These are phyloP conservation scores for Syzygium jambos DNA, from an alignment of 345 rosid species.

Conservation along the genomic window DNA sequence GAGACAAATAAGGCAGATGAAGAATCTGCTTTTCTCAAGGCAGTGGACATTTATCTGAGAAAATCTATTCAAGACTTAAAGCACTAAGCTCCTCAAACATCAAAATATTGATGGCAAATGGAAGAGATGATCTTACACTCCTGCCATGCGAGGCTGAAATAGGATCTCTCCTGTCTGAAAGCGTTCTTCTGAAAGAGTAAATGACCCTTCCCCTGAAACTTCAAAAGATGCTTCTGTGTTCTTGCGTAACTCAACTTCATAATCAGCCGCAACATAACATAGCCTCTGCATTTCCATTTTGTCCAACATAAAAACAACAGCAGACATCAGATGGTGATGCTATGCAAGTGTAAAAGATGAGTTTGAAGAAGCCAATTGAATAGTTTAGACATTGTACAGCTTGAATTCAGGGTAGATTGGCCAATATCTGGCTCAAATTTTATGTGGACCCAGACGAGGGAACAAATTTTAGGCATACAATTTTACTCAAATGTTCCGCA, in stretches of 20 bases:
- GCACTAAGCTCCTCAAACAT: background rate
- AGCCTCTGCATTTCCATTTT: constrained; percentile 43
- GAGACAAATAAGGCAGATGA: background rate
- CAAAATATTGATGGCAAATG: background rate
- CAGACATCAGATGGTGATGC: background rate
- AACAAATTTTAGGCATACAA: background rate
- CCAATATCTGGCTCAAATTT: background rate
- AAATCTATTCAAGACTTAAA: background rate
- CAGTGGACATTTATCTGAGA: background rate
- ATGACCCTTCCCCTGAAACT: constrained; percentile 62
- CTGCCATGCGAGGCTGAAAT: constrained; percentile 80
- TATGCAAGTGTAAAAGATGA: background rate
- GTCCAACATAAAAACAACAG: constrained; percentile 7
- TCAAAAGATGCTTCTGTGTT: constrained; percentile 58
- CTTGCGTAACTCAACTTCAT: constrained; percentile 51
- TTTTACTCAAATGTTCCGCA: background rate
- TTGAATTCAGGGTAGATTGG: background rate
- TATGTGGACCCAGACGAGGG: background rate
- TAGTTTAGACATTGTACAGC: background rate
- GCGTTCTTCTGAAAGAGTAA: constrained; percentile 77
- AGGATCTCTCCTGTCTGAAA: constrained; percentile 90
- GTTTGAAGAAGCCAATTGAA: background rate
- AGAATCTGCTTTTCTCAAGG: background rate
- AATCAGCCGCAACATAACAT: constrained; percentile 87
- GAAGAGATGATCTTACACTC: constrained; percentile 53